A percentile compares a stretch with the other conserved stretches of the same genome.
phyloP scores from a whole-genome alignment of 169 alveolate species.

The Plasmodium yoelii region DNA sequence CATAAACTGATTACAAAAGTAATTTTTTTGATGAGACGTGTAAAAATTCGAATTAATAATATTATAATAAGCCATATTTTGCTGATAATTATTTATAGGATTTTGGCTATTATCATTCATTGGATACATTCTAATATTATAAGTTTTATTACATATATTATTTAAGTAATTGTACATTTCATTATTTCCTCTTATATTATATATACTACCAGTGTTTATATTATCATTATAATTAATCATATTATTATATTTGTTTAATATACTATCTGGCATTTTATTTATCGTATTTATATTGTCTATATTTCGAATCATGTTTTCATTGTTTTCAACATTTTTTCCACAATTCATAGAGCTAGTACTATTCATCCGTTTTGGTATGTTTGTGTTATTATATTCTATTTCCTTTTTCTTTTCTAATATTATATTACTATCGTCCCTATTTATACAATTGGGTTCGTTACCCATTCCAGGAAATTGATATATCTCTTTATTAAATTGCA shows the following conservation, averaged over 20 bases:
- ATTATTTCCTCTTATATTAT: neutral
- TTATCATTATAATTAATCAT: neutral
- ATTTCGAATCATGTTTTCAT: no score
- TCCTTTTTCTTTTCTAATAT: neutral
- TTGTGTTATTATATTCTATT: neutral
- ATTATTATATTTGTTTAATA: neutral
- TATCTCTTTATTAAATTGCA: conserved; percentile 1
- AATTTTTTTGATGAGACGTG: conserved; percentile 20
- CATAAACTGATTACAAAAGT: conserved; percentile 22
- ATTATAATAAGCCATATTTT: conserved; percentile 25
- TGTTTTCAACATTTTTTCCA: neutral
- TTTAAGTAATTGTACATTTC: conserved; percentile 31
- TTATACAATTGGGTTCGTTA: neutral
- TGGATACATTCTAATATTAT: conserved; percentile 18
- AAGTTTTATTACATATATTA: conserved; percentile 29
- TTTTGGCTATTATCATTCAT: neutral
- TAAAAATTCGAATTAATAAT: conserved; percentile 25
- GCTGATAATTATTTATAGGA: conserved; percentile 14
- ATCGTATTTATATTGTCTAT: neutral
- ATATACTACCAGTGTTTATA: neutral
- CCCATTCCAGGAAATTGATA: conserved; percentile 6
- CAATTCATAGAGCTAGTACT: neutral
- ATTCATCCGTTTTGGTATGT: neutral
- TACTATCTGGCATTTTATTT: conserved; percentile 4
- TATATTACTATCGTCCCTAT: neutral